phyloP scores from a whole-genome alignment of 1,284 basidiomycete genomes.

The Malassezia yamatoensis region DNA sequence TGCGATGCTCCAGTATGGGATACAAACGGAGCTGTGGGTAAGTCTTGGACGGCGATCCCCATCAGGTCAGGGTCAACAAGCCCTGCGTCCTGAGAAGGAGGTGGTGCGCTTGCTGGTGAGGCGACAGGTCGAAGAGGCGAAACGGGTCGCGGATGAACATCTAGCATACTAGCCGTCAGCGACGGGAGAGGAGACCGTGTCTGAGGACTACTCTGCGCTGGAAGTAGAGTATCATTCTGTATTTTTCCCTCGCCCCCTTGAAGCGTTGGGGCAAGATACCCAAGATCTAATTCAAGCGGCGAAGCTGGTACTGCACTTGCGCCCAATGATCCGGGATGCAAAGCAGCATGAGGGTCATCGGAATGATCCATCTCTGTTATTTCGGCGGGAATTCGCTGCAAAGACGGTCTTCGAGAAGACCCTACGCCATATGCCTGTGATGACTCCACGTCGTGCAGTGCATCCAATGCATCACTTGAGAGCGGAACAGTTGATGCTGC shows the following conservation, averaged over 20 bases:
- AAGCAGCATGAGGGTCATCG: background rate
- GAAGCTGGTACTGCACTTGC: background rate
- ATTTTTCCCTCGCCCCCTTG: background rate
- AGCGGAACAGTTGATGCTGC: background rate
- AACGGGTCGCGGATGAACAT: background rate
- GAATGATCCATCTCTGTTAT: background rate
- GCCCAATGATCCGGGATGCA: background rate
- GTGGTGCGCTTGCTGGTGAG: background rate
- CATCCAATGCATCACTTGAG: constrained; percentile 3
- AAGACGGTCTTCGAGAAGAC: background rate
- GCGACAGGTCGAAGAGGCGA: constrained; percentile 12
- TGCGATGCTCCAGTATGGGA: background rate
- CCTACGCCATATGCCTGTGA: background rate
- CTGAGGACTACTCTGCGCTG: background rate
- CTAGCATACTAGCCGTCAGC: background rate
- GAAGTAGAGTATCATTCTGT: background rate
- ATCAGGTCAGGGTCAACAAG: constrained; percentile 14
- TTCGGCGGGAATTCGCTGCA: background rate
- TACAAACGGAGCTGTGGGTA: background rate
- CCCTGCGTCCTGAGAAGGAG: background rate
- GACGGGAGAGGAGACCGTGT: background rate
- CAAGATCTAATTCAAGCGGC: background rate
- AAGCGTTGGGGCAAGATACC: background rate
- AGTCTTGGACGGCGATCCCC: background rate
- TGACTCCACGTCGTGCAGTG: constrained; percentile 6